Conservation (phyloP, 305 asterid species). For the Fraxinus angustifolia region DNA sequence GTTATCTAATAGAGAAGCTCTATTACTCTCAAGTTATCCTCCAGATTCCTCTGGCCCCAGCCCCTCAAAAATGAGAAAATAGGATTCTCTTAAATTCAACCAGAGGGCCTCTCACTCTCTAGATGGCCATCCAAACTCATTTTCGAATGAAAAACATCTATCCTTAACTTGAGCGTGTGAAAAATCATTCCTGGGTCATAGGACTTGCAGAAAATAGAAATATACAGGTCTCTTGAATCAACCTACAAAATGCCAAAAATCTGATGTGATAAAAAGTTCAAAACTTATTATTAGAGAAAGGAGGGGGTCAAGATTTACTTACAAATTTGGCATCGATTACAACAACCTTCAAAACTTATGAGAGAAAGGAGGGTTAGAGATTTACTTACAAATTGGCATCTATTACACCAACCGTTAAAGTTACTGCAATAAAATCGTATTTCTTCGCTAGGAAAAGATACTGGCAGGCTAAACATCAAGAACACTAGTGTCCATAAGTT, state of each 20-base stretch:
- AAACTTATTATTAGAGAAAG: not conserved
- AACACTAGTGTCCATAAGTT: not conserved
- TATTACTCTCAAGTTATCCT: not conserved
- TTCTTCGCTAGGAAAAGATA: constrained; percentile 8
- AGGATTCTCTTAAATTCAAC: not conserved
- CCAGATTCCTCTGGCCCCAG: not conserved
- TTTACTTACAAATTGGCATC: not conserved
- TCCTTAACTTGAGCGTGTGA: not conserved
- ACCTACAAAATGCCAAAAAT: not conserved
- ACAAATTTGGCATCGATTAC: not conserved
- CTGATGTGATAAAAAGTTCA: not conserved
- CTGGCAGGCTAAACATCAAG: not conserved
- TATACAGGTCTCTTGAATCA: not conserved
- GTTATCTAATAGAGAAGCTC: not conserved
- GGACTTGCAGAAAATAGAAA: not conserved
- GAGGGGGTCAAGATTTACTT: not conserved
- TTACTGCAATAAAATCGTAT: not conserved
- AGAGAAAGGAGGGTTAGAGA: not conserved
- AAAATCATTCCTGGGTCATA: not conserved
- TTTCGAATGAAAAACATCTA: not conserved
- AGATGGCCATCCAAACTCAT: not conserved
- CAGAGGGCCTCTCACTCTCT: not conserved
- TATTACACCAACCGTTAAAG: not conserved
- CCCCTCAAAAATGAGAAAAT: not conserved
- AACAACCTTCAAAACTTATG: not conserved